These are phyloP conservation scores for Vicia sativa DNA, from an alignment of 306 rosid genomes.

Conservation along the genomic window DNA sequence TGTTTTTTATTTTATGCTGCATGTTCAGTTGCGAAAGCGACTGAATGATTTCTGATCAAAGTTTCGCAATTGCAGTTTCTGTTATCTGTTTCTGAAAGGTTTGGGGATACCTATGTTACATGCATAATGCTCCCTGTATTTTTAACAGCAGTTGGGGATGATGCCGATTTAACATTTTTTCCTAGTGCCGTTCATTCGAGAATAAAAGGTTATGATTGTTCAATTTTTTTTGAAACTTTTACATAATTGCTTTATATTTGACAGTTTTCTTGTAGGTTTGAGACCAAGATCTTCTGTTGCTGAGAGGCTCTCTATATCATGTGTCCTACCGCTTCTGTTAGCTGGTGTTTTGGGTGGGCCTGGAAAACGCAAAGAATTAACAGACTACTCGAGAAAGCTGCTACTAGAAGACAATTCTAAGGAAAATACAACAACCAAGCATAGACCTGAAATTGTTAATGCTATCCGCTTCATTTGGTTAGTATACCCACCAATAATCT, in stretches of 20 bases:
- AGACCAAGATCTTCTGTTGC: slow-evolving; percentile 68
- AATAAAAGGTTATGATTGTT: slow-evolving; percentile 62
- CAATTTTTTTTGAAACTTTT: slow-evolving; percentile 31
- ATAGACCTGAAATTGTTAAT: slow-evolving; percentile 62
- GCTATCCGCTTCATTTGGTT: slow-evolving; percentile 93
- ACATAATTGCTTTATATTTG: slow-evolving; percentile 31
- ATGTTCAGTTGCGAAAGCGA: slow-evolving; percentile 28
- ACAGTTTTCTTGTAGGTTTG: slow-evolving; percentile 55
- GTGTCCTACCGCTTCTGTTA: slow-evolving; percentile 87
- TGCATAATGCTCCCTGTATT: slow-evolving; percentile 88
- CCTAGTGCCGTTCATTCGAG: slow-evolving; percentile 66
- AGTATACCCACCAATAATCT: slow-evolving; percentile 37
- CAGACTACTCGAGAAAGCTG: slow-evolving; percentile 66
- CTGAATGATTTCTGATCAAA: slow-evolving; percentile 38
- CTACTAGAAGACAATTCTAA: slow-evolving; percentile 56
- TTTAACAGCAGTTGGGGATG: slow-evolving; percentile 81
- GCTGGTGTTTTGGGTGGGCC: slow-evolving; percentile 90
- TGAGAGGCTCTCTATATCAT: slow-evolving; percentile 71
- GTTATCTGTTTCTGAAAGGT: slow-evolving; percentile 75
- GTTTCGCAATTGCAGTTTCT: slow-evolving; percentile 66
- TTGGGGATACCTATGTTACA: slow-evolving; percentile 80
- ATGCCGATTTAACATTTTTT: slow-evolving; percentile 70
- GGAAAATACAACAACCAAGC: slow-evolving; percentile 56
- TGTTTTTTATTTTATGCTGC: slow-evolving; percentile 16
- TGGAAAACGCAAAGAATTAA: slow-evolving; percentile 57